Percentiles rank a stretch among this genome's conserved stretches.
These are phyloP conservation scores for Linderina pennispora DNA, from an alignment of 192 early-diverging fungal species.

Conservation along the genomic window DNA sequence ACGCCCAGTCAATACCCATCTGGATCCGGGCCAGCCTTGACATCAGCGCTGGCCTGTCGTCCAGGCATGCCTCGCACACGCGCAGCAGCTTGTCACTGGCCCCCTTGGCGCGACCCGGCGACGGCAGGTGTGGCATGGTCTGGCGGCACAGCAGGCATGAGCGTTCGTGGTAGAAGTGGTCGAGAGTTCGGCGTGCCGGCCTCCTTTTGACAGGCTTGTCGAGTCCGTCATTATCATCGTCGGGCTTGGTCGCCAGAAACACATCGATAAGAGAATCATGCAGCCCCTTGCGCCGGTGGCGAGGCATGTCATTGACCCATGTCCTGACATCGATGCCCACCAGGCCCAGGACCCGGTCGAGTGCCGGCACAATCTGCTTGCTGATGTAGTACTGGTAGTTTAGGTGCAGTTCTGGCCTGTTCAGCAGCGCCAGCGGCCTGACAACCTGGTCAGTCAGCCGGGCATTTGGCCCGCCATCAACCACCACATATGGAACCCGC, in stretches of 20 bases:
- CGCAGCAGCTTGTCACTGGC: not conserved
- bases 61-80: conserved; percentile 13
- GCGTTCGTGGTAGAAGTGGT: conserved; percentile 29
- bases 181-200: conserved; percentile 16
- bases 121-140: conserved; percentile 1
- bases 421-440: conserved; percentile 57
- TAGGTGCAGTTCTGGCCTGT: conserved; percentile 57
- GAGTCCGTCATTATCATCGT: not conserved
- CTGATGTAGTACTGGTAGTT: conserved; percentile 81
- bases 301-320: conserved; percentile 31
- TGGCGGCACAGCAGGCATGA: conserved; percentile 31
- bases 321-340: conserved; percentile 57
- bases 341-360: conserved; percentile 72
- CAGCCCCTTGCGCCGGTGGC: conserved; percentile 9
- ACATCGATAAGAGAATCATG: conserved; percentile 3
- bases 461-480: conserved; percentile 56
- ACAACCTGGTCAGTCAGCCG: conserved; percentile 71
- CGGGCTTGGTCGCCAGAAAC: conserved; percentile 4
- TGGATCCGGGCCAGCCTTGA: conserved; percentile 6
- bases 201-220: not conserved
- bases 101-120: not conserved
- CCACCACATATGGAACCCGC: conserved; percentile 85
- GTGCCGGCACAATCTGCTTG: conserved; percentile 77
- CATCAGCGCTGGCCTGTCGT: conserved; percentile 5
- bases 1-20: conserved; percentile 1